Evolutionary conservation across 768 basidiomycete genomes (phyloP), one percentile per base, ranked within the genome.

Genomic region (Boletus tylopilopsis): DNA sequence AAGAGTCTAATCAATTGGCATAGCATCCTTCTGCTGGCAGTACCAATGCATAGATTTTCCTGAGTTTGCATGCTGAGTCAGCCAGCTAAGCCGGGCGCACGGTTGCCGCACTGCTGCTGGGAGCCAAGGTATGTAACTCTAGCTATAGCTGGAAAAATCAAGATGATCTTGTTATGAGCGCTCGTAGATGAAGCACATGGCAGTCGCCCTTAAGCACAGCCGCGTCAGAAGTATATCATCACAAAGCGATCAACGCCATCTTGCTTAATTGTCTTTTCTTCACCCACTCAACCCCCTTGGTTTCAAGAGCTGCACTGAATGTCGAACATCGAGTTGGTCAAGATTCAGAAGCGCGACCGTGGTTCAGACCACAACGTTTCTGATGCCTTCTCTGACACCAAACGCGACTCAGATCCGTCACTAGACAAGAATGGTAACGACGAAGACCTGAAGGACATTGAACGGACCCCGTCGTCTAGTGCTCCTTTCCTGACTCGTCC

Each of bases 241-340:
- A 22, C 30, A 23, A n/a, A 11, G 6, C 30, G 8, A 25, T 42
- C 10, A 25, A 16, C 23, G 13, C 13, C 15, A 13, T 22, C 37
- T n/a, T 13, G 11, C 1, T 27, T 22, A 25, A 44, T n/a, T 25
- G 7, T 10, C 37, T 21, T 19, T 34, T 27, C n/a, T 37, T 25
- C 10, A 18, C 10, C 16, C 29, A 34, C 35, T n/a, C 22, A 36
- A 35, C 12, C 23, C 6, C 6, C 30, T 15, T 36, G 4, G 7
- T 34, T 33, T 30, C 16, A n/a, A n/a, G 27, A 45, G 19, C 18
- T 22, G 33, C 33, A 34, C 41, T 47, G 7, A 12, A 55, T 43
- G 55, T 37, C 49, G n/a, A 22, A 30, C 39, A 44, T 23, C n/a
- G 49, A 56, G 36, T n/a, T n/a, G n/a, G n/a, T n/a, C n/a, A 12